These are phyloP conservation scores for Cornus kousa DNA, from an alignment of 148 eudicot species.

Conservation along the genomic window DNA sequence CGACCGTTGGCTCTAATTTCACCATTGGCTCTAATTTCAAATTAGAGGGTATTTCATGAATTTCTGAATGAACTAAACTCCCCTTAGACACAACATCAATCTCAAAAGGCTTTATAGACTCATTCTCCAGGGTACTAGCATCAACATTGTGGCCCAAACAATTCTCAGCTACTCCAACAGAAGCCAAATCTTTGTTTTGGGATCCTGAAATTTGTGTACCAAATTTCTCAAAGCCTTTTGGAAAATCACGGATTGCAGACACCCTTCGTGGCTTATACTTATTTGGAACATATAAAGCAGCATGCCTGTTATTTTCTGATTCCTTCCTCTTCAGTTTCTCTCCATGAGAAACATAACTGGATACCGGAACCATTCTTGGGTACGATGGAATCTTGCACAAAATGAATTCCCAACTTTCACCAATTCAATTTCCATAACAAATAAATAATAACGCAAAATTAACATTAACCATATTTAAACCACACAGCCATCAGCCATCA, in stretches of 20 bases:
- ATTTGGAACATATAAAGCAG: too few species aligned
- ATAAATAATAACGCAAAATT: neutral
- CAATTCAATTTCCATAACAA: neutral
- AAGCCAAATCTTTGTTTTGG: neutral
- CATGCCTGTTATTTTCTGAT: neutral
- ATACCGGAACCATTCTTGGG: neutral
- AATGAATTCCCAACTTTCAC: neutral
- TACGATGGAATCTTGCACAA: neutral
- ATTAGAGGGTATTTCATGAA: too few species aligned
- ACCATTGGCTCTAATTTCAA: too few species aligned
- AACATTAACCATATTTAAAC: neutral
- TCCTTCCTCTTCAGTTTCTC: neutral
- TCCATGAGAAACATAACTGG: neutral
- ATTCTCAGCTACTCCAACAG: neutral
- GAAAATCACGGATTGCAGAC: conserved; percentile 8
- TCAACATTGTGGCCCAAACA: neutral
- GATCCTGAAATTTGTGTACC: neutral
- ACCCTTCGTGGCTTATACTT: conserved; percentile 5
- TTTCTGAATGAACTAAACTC: too few species aligned
- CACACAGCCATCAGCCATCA: too few species aligned
- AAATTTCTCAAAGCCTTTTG: neutral
- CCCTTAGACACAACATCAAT: neutral
- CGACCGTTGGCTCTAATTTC: too few species aligned
- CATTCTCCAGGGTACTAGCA: neutral
- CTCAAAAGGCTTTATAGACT: neutral